A percentile compares a stretch with the other conserved stretches of the same genome.
phyloP scores from a whole-genome alignment of 2,329 filamentous ascomycete genomes.

The Arthrobotrys sinensis region DNA sequence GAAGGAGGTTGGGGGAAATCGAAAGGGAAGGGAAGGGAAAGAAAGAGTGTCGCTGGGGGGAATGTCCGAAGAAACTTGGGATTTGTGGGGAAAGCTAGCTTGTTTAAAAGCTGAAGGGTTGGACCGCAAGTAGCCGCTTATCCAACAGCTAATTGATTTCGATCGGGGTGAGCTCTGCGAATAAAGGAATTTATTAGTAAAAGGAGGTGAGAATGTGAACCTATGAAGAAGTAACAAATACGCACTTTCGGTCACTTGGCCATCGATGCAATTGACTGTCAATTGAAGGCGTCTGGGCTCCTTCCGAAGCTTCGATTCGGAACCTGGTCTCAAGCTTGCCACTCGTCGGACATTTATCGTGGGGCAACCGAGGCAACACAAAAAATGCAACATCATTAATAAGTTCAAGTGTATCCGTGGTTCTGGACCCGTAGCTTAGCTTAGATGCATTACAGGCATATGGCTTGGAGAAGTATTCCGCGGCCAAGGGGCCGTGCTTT shows the following conservation, averaged over 20 bases:
- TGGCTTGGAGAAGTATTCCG: neutral
- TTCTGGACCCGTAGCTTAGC: too few relatives aligned
- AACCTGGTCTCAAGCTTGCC: conserved; percentile 34
- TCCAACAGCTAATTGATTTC: conserved; percentile 16
- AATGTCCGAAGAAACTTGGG: conserved; percentile 30
- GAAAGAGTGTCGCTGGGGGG: conserved; percentile 21
- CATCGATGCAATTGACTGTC: neutral
- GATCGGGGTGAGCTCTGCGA: conserved; percentile 36
- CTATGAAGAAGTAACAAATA: conserved; percentile 1
- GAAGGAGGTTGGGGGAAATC: conserved; percentile 46
- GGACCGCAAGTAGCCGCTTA: conserved; percentile 55
- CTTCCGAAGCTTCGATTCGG: conserved; percentile 24
- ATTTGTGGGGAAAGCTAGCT: conserved; percentile 54
- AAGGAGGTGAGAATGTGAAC: neutral
- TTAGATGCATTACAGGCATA: too few relatives aligned
- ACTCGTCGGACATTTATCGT: conserved; percentile 52
- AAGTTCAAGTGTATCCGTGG: too few relatives aligned
- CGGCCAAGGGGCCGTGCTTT: neutral
- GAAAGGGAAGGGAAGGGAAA: neutral
- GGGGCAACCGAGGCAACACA: conserved; percentile 44
- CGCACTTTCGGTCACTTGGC: conserved; percentile 2
- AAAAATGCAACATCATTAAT: conserved; percentile 33
- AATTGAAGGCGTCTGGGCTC: neutral
- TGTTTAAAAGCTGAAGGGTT: conserved; percentile 39
- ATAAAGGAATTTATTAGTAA: conserved; percentile 17